phyloP scores from a whole-genome alignment of 192 early-diverging fungal species.

The Chytriomyces confervae region DNA sequence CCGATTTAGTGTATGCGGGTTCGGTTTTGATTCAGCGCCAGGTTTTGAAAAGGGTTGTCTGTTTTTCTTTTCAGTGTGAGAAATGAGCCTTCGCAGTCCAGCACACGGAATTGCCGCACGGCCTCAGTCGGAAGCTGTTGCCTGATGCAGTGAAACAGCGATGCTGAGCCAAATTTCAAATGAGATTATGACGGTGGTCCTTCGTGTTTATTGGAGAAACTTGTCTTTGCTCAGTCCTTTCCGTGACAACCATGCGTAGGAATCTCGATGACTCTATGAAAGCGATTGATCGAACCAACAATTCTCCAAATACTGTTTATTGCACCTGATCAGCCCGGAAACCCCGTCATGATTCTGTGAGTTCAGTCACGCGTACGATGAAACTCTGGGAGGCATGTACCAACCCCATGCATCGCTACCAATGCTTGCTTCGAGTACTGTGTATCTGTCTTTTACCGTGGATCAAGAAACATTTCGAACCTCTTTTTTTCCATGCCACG shows the following conservation, averaged over 20 bases:
- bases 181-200: neutral
- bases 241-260: constrained; percentile 81
- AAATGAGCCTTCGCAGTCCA: neutral
- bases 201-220: constrained; percentile 53
- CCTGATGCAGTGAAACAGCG: constrained; percentile 50
- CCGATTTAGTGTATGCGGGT: too few relatives aligned
- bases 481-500: too few relatives aligned
- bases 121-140: constrained; percentile 54
- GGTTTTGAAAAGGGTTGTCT: neutral
- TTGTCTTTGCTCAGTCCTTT: constrained; percentile 84
- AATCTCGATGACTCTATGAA: constrained; percentile 73
- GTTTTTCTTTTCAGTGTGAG: constrained; percentile 13
- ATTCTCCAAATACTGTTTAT: constrained; percentile 87
- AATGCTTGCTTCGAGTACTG: too few relatives aligned
- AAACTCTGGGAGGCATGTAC: too few relatives aligned
- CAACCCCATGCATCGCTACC: too few relatives aligned
- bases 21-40: too few relatives aligned
- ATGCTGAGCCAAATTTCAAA: constrained; percentile 82
- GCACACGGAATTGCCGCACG: constrained; percentile 7
- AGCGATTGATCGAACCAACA: constrained; percentile 86
- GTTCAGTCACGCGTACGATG: too few relatives aligned
- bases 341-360: too few relatives aligned
- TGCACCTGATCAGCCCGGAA: too few relatives aligned
- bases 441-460: too few relatives aligned
- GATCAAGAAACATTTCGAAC: too few relatives aligned